Evolutionary conservation across 2,329 filamentous ascomycete genomes (phyloP).

Genomic region (Alternaria sp.): DNA sequence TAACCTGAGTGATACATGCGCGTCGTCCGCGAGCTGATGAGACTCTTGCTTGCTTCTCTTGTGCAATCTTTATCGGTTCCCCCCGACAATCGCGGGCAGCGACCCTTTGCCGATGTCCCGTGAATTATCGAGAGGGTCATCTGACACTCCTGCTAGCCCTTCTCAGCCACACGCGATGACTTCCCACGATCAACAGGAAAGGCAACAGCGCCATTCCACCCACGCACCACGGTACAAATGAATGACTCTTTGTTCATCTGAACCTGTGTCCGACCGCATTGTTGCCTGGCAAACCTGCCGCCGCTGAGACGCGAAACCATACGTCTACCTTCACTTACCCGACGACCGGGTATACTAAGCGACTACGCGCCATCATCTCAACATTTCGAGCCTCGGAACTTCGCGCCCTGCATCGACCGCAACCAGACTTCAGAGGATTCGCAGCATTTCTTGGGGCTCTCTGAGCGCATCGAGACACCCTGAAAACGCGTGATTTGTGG

Average conservation of each 20-base stretch:
- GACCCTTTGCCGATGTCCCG: not conserved
- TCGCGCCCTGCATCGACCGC: not conserved
- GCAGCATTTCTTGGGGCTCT: not conserved
- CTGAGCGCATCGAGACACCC: not conserved
- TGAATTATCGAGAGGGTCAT: slow-evolving; percentile 26
- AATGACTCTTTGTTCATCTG: not conserved
- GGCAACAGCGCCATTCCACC: slow-evolving; percentile 21
- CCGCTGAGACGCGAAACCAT: slow-evolving; percentile 22
- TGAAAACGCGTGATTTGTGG: slow-evolving; percentile 3
- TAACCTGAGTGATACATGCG: not conserved
- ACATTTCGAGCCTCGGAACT: not conserved
- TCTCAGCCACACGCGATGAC: slow-evolving; percentile 25
- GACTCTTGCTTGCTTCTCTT: slow-evolving; percentile 1
- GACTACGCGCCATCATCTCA: slow-evolving; percentile 13
- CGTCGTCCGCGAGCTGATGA: not conserved
- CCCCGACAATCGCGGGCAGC: not conserved
- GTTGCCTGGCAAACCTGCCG: slow-evolving; percentile 11
- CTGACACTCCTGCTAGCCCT: slow-evolving; percentile 30
- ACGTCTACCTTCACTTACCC: slow-evolving; percentile 30
- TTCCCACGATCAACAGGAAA: slow-evolving; percentile 25
- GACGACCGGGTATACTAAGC: slow-evolving; percentile 28
- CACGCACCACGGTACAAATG: slow-evolving; percentile 8
- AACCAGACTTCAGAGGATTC: not conserved
- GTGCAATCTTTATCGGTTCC: slow-evolving; percentile 1
- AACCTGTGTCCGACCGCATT: slow-evolving; percentile 10